Base-by-base conservation (phyloP, 1,284 basidiomycete genomes). In the Naganishia albida region DNA sequence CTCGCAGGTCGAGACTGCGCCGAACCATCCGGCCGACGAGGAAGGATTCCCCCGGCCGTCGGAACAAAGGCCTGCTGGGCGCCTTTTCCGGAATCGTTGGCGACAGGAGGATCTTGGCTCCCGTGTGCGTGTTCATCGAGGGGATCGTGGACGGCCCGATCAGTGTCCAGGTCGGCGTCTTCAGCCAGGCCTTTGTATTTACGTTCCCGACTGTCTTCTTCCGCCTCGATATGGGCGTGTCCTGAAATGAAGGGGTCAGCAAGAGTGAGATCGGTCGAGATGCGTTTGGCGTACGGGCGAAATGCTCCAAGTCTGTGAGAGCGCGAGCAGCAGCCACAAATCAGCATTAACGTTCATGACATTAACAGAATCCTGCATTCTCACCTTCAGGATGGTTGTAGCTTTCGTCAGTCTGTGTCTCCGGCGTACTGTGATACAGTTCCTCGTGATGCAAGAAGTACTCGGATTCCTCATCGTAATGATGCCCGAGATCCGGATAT, bases 381-480 rank as follows among this genome's bases (percentile, higher is more conserved):
- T 88, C 68, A 79, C 94, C 93, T 78, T 96, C 96, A 2, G 91
- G 87, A 78, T 99, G 95, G 67, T 77, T 89, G 81, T 99, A 99
- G 0, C 92, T 84, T 72, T 93, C 92, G 75, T 97, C 94, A 0
- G 91, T 93, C 79, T 99, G 95, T 0, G 94, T 96, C 77, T 99
- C 95, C 0, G 93, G 93, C 25, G 93, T 97, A 65, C 79, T 89
- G 81, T 99, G 95, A 82, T 85, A 96, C 78, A 91, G 81, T 82
- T 93, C 92, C 86, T 97, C 93, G 78, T 95, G 93, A 74, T 93
- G 91, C 49, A 93, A 82, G 84, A 92, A 93, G 46, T 67, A 46
- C 44, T 38, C 44, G 20, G 40, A 50, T 26, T 30, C 76, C 75
- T 90, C 84, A 74, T 92, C 91, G 74, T 96, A 96, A 77, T 96